Evolutionary conservation across 169 alveolate genomes (phyloP).

Genomic region (Hepatocystis sp.): DNA sequence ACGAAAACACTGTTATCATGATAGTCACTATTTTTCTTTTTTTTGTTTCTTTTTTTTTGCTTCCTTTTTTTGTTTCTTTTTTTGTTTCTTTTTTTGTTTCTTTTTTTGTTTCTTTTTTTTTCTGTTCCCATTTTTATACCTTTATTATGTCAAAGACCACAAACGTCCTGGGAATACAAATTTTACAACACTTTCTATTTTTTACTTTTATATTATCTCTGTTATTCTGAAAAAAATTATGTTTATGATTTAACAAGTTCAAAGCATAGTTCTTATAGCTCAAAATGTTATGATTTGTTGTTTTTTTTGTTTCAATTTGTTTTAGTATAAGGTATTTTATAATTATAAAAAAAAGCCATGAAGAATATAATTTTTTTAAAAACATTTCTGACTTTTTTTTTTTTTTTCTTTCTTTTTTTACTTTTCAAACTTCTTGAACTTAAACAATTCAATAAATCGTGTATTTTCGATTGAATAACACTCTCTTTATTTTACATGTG

Average conservation of each 20-base stretch:
- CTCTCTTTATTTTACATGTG: too few species aligned
- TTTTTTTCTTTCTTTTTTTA: not conserved
- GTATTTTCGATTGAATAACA: too few species aligned
- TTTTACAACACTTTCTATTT: not conserved
- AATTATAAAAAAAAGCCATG: slow-evolving; percentile 9
- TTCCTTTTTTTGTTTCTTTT: slow-evolving; percentile 6
- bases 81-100: not conserved
- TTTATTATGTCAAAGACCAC: slow-evolving; percentile 61
- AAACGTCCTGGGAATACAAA: slow-evolving; percentile 1
- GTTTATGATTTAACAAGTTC: slow-evolving; percentile 1
- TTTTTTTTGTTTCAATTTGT: slow-evolving; percentile 16
- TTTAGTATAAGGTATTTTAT: slow-evolving; percentile 11
- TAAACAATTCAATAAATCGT: too few species aligned
- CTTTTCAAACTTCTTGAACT: not conserved
- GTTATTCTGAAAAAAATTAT: not conserved
- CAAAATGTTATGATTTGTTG: slow-evolving; percentile 10
- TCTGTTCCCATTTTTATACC: too few species aligned
- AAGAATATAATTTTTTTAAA: slow-evolving; percentile 10
- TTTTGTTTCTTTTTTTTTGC: not conserved
- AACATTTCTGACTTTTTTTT: slow-evolving; percentile 25
- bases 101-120: too few species aligned
- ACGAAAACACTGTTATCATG: too few species aligned
- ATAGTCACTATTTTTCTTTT: not conserved
- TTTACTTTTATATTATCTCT: slow-evolving; percentile 2
- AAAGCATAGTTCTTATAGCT: not conserved